phyloP scores from a whole-genome alignment of 202 grass and related monocot species.

The Digitaria exilis region DNA sequence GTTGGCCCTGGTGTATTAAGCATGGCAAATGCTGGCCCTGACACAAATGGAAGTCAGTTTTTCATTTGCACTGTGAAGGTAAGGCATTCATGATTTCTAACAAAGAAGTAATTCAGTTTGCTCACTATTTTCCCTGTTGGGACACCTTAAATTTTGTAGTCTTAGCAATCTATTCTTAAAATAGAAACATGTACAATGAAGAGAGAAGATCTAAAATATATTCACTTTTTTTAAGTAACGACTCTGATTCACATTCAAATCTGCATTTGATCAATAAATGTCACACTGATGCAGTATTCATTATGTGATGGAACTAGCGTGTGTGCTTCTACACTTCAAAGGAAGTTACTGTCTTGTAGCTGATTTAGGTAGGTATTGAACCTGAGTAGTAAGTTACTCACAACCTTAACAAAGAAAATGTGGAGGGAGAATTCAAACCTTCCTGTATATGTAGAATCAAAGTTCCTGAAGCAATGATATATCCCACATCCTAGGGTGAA shows the following conservation, averaged over 20 bases:
- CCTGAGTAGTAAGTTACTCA: background rate
- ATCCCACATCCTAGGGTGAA: background rate
- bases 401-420: background rate
- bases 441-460: background rate
- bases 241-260: background rate
- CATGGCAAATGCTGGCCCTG: conserved; percentile 72
- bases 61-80: conserved; percentile 78
- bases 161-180: background rate
- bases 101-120: background rate
- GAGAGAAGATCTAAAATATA: too few relatives aligned
- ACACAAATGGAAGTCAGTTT: conserved; percentile 78
- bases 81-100: conserved; percentile 9
- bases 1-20: conserved; percentile 65
- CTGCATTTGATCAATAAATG: background rate
- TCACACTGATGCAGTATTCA: background rate
- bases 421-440: too few relatives aligned
- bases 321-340: background rate
- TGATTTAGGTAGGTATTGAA: background rate
- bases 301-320: background rate
- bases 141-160: background rate
- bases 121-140: background rate
- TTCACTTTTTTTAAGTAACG: background rate
- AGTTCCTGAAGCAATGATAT: background rate
- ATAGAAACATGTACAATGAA: too few relatives aligned
- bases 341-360: background rate